Base-by-base conservation (phyloP, 1,139 yeast genomes). In the Candida smagusa region DNA sequence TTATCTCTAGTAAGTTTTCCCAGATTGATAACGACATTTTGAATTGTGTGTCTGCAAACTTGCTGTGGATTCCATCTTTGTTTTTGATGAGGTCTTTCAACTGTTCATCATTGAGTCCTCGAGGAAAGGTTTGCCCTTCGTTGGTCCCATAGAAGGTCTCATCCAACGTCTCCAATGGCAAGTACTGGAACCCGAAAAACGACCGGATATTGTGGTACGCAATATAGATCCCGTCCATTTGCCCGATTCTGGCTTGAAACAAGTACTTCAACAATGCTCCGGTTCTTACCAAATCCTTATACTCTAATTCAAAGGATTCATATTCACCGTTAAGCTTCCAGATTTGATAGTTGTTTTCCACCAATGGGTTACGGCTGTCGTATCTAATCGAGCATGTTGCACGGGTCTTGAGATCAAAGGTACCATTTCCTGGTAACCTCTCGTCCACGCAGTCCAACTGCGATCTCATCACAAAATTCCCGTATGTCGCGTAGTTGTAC, bases 211-310 rank as follows among this genome's bases (percentile, higher is more conserved):
- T 92, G 61, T 92, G 98, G 56, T 84, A 92, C 0, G 96, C 96
- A 19, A 92, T 71, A 49, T 86, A 89, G 4, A 92, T 88, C 6
- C 98, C 98, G 59, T 90, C 97, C 98, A 92, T 92, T 50, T 85
- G 81, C 2, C 98, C 98, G 34, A 92, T 85, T 44, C 97, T 72
- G 0, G 97, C 97, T 58, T 92, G 98, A 46, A 90, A 70, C 9
- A 87, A 75, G 54, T 90, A 92, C 59, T 92, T 92, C 49, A 92
- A 65, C 61, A 92, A 61, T 0, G 94, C 84, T 1, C 74, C 75
- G 2, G 92, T 77, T 41, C 86, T 66, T 9, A 84, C 76, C 49
- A 92, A 71, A 53, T 92, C 98, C 44, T 65, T 71, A 55, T 75
- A 73, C 52, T 92, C 98, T 25, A 90, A 68, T 52, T 86, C 88